Conservation (phyloP, 345 rosid species). For the Alliaria petiolata region DNA sequence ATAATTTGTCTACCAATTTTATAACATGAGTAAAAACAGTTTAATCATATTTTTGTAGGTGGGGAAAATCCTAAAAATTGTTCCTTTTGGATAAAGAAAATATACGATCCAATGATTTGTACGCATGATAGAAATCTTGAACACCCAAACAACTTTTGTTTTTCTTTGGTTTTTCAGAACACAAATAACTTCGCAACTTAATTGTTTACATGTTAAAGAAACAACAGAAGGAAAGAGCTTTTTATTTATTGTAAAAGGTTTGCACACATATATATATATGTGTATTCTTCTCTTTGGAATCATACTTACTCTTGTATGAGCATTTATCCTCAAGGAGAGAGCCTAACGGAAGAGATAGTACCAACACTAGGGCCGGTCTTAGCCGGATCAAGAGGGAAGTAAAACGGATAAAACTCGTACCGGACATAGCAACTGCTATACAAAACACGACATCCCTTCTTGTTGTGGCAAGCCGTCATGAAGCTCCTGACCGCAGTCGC, state of each 20-base stretch:
- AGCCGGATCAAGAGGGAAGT: constrained; percentile 53
- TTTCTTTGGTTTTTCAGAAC: not conserved
- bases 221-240: not conserved
- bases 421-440: constrained; percentile 70
- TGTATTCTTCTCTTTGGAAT: not conserved
- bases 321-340: constrained; percentile 34
- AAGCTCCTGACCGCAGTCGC: constrained; percentile 58
- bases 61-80: too few relatives aligned
- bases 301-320: not conserved
- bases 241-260: not conserved
- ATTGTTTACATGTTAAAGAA: constrained; percentile 3
- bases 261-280: not conserved
- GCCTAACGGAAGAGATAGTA: constrained; percentile 21
- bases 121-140: not conserved
- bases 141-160: not conserved
- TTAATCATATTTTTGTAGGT: too few relatives aligned
- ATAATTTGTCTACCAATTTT: not conserved
- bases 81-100: not conserved
- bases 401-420: constrained; percentile 81
- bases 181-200: not conserved
- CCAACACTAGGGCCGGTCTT: constrained; percentile 15
- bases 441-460: constrained; percentile 62
- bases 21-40: not conserved
- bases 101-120: not conserved
- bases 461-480: constrained; percentile 41